Conservation (phyloP, 345 rosid species). For the Brassica cretica region DNA sequence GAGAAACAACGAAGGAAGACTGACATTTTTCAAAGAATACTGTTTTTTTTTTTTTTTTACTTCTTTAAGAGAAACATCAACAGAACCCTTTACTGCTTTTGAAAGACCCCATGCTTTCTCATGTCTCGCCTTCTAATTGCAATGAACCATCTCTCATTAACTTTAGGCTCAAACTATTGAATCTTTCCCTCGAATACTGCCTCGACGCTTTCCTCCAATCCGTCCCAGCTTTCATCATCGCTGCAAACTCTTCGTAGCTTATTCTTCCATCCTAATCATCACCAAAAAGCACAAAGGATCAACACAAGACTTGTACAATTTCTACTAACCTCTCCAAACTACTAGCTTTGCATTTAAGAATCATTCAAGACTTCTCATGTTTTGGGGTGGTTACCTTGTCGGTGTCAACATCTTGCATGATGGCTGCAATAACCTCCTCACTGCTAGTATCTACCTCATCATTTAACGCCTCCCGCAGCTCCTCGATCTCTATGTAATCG, state of each 20-base stretch:
- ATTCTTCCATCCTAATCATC: conserved; percentile 69
- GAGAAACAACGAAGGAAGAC: neutral
- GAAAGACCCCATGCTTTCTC: conserved; percentile 8
- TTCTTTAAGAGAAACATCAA: conserved; percentile 27
- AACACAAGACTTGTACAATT: conserved; percentile 8
- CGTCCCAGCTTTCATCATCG: conserved; percentile 92
- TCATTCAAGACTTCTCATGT: neutral
- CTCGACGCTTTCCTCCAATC: conserved; percentile 93
- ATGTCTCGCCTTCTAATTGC: conserved; percentile 43
- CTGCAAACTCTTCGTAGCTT: conserved; percentile 79
- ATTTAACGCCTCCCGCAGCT: conserved; percentile 68
- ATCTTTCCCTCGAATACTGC: conserved; percentile 81
- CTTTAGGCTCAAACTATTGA: conserved; percentile 74
- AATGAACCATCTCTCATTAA: conserved; percentile 78
- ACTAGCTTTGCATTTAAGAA: conserved; percentile 4
- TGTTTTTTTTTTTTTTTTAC: conserved; percentile 8
- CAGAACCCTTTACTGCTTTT: conserved; percentile 9
- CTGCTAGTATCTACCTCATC: conserved; percentile 65
- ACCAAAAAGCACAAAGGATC: conserved; percentile 13
- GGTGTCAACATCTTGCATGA: conserved; percentile 94
- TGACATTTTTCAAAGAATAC: conserved; percentile 29
- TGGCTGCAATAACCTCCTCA: conserved; percentile 75
- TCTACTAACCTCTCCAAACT: conserved; percentile 3
- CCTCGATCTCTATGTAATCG: conserved; percentile 86
- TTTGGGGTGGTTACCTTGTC: conserved; percentile 68